Base-by-base conservation (phyloP, 73 alveolate genomes). In the Tetrahymena thermophila region DNA sequence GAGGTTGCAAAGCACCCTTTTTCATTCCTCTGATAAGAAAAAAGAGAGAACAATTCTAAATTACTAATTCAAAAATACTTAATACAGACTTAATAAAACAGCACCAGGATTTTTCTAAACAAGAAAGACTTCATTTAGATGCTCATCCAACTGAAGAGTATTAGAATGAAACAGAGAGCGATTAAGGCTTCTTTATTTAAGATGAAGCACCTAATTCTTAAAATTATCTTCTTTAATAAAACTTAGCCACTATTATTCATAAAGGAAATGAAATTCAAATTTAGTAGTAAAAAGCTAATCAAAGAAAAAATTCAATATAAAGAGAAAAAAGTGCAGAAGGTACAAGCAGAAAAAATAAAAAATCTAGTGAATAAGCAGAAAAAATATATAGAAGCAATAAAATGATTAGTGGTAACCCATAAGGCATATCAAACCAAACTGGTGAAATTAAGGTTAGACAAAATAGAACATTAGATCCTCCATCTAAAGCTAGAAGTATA, bases 261-360 rank as follows among this genome's bases (percentile, higher is more conserved):
- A 71, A 71, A 71, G 89, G 89, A 71, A 71, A 28, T 71, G 89
- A 71, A 31, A 71, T 28, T 23, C 11, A 71, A 71, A 23, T 28
- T 0, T n/a, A n/a, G 7, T 34, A 71, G 37, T 10, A 71, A 31
- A 71, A 71, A 71, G 15, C 15, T 2, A 50, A 50, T 15, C n/a
- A 14, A 71, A 71, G 37, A 19, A 71, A 34, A 71, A n/a, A n/a
- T 10, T 71, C 89, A 10, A 71, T 71, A 71, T 8, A n/a, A 28
- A 71, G 89, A 71, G 89, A 71, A 71, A 71, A 71, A 71, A 71
- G 89, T 71, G 89, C 89, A 71, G 89, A 71, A 71, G 89, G 89
- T 5, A 31, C 89, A 28, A 71, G 89, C 31, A 71, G 89, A n/a
- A 71, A 71, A 31, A 71, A 71, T 71, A 71, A 31, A 71, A 71